Conservation (phyloP, 805 yeast species). For the Starmerella stigmatis region DNA sequence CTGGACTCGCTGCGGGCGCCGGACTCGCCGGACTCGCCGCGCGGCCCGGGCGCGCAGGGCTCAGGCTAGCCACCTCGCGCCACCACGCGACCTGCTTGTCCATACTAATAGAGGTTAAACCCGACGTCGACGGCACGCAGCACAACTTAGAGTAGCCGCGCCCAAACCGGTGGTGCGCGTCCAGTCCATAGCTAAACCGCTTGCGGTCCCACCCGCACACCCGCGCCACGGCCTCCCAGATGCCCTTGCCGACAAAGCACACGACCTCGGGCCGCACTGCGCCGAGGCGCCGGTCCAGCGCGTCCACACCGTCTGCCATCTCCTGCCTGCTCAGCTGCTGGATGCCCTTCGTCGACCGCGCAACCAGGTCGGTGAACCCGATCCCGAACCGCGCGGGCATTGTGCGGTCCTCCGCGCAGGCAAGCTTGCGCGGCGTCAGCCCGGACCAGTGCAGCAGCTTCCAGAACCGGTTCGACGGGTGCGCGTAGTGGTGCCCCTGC, state of each 20-base stretch:
- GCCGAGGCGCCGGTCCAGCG: constrained; percentile 39
- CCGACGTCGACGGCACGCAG: constrained; percentile 67
- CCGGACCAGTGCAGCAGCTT: constrained; percentile 46
- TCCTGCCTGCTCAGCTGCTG: constrained; percentile 44
- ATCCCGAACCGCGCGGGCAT: constrained; percentile 38
- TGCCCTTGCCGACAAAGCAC: constrained; percentile 62
- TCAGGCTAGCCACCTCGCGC: constrained; percentile 32
- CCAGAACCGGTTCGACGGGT: constrained; percentile 60
- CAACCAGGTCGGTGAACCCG: constrained; percentile 64
- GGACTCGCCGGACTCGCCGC: neutral
- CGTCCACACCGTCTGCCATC: constrained; percentile 45
- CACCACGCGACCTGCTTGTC: constrained; percentile 41
- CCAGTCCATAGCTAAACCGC: constrained; percentile 46
- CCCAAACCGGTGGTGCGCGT: constrained; percentile 30
- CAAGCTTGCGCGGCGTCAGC: constrained; percentile 32
- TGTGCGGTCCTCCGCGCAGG: constrained; percentile 34
- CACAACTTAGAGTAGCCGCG: constrained; percentile 31
- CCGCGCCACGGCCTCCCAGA: constrained; percentile 52
- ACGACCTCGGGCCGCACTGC: constrained; percentile 35
- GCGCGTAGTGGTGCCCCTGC: constrained; percentile 63
- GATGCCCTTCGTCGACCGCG: constrained; percentile 51
- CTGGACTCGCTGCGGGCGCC: neutral
- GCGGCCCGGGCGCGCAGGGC: neutral
- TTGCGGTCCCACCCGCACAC: constrained; percentile 29
- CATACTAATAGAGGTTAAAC: constrained; percentile 46